Percentiles rank a stretch among this genome's conserved stretches.
Evolutionary conservation across 1,139 yeast species (phyloP).

Genomic region (Hyphopichia wangnamkhiaoensis): DNA sequence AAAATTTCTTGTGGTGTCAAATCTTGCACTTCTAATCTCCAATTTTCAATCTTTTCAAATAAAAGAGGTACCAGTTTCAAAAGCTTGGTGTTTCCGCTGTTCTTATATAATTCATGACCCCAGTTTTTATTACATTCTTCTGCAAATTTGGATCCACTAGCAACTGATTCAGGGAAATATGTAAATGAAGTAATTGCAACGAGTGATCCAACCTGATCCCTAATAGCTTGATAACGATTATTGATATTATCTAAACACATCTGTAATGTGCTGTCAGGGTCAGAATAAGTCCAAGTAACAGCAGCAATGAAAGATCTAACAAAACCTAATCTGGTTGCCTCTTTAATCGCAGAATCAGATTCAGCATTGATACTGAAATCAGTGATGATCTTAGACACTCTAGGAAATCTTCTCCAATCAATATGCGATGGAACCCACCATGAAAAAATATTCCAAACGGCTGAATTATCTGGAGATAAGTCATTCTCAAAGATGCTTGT

Average conservation of each 20-base stretch:
- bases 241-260: slow-evolving; percentile 49
- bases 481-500: slow-evolving; percentile 53
- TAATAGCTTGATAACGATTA: slow-evolving; percentile 76
- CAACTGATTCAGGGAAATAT: slow-evolving; percentile 52
- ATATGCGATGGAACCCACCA: slow-evolving; percentile 72
- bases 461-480: slow-evolving; percentile 73
- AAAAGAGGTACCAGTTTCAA: slow-evolving; percentile 26
- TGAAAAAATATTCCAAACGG: slow-evolving; percentile 75
- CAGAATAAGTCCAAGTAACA: slow-evolving; percentile 59
- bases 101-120: slow-evolving; percentile 7
- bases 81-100: slow-evolving; percentile 23
- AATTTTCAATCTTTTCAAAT: slow-evolving; percentile 46
- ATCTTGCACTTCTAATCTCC: slow-evolving; percentile 37
- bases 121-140: slow-evolving; percentile 34
- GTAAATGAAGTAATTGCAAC: slow-evolving; percentile 58
- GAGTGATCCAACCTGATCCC: slow-evolving; percentile 70
- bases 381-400: slow-evolving; percentile 48
- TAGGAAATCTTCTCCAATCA: slow-evolving; percentile 68
- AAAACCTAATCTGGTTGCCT: slow-evolving; percentile 63
- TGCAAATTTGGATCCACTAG: slow-evolving; percentile 46
- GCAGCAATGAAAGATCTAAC: slow-evolving; percentile 56
- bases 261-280: slow-evolving; percentile 48
- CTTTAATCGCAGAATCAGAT: slow-evolving; percentile 67
- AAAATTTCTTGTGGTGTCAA: slow-evolving; percentile 48
- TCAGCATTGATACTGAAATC: slow-evolving; percentile 50